A percentile compares a stretch with the other conserved stretches of the same genome.
phyloP scores from a whole-genome alignment of 2,329 filamentous ascomycete species.

The Colletotrichum melonis region DNA sequence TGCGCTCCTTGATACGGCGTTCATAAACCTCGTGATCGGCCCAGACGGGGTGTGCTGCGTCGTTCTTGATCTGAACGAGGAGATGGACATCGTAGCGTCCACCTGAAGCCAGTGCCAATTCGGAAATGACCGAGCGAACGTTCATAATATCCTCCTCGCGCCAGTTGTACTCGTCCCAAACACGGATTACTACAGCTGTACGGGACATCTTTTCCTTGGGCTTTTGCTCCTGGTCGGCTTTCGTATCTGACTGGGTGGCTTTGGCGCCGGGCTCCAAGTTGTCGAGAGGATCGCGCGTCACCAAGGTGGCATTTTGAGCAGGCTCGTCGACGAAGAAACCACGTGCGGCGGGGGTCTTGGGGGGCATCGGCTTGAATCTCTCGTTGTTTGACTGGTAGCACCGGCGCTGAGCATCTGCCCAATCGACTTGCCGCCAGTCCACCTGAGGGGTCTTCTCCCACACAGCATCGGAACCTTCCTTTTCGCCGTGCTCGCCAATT shows the following conservation, averaged over 20 bases:
- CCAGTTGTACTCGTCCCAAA: constrained; percentile 85
- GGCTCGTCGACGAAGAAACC: constrained; percentile 64
- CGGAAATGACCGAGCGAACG: constrained; percentile 84
- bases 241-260: not conserved
- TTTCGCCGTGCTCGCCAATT: constrained; percentile 86
- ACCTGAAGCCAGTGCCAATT: constrained; percentile 83
- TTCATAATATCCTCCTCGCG: constrained; percentile 84
- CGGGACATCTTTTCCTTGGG: constrained; percentile 57
- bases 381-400: constrained; percentile 78
- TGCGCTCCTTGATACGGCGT: constrained; percentile 72
- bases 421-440: constrained; percentile 81
- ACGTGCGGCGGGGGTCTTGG: constrained; percentile 52
- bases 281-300: constrained; percentile 25
- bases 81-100: constrained; percentile 90
- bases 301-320: constrained; percentile 38
- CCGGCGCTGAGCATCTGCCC: constrained; percentile 80
- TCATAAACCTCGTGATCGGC: constrained; percentile 77
- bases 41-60: constrained; percentile 81
- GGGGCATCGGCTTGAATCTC: constrained; percentile 70
- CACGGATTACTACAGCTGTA: constrained; percentile 84
- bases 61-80: constrained; percentile 84
- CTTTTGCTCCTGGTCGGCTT: constrained; percentile 38
- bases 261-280: constrained; percentile 28
- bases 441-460: constrained; percentile 80
- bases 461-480: constrained; percentile 81